phyloP scores from a whole-genome alignment of 768 basidiomycete genomes.

The Kwoniella sp. region DNA sequence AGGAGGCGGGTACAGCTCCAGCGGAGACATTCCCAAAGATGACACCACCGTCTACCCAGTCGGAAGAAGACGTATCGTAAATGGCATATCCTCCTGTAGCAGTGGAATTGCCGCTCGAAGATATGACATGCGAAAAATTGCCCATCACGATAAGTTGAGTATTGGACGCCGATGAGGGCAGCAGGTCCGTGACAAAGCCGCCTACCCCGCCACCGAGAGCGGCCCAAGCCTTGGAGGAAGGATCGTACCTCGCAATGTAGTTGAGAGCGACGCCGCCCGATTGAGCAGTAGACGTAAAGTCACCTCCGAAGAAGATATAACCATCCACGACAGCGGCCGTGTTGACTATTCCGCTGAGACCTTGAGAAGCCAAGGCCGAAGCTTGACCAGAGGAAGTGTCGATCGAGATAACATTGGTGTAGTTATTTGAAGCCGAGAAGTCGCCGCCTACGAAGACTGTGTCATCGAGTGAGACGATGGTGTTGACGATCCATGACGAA shows the following conservation, averaged over 20 bases:
- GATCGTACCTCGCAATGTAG: constrained; percentile 73
- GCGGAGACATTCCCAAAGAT: constrained; percentile 54
- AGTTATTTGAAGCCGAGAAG: constrained; percentile 64
- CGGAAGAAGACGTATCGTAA: constrained; percentile 66
- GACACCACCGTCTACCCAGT: constrained; percentile 78
- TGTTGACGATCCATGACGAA: constrained; percentile 37
- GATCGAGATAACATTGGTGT: constrained; percentile 73
- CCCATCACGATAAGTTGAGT: constrained; percentile 70
- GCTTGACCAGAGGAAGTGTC: constrained; percentile 63
- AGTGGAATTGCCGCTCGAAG: constrained; percentile 54
- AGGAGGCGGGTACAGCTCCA: constrained; percentile 28
- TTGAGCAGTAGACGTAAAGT: constrained; percentile 69
- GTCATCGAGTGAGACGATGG: constrained; percentile 67
- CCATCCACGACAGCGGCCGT: constrained; percentile 64
- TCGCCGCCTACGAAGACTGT: constrained; percentile 73
- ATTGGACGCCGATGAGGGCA: constrained; percentile 49
- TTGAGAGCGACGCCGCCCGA: constrained; percentile 61
- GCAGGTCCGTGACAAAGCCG: constrained; percentile 70
- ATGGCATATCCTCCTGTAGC: constrained; percentile 68
- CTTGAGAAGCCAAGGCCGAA: constrained; percentile 64
- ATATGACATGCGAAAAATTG: constrained; percentile 66
- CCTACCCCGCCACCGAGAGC: constrained; percentile 73
- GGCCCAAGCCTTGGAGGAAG: constrained; percentile 68
- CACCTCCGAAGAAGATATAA: constrained; percentile 78
- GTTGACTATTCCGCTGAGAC: constrained; percentile 77